These are phyloP conservation scores for Yamadazyma dushanensis DNA, from an alignment of 1,139 yeast species.

Conservation along the genomic window DNA sequence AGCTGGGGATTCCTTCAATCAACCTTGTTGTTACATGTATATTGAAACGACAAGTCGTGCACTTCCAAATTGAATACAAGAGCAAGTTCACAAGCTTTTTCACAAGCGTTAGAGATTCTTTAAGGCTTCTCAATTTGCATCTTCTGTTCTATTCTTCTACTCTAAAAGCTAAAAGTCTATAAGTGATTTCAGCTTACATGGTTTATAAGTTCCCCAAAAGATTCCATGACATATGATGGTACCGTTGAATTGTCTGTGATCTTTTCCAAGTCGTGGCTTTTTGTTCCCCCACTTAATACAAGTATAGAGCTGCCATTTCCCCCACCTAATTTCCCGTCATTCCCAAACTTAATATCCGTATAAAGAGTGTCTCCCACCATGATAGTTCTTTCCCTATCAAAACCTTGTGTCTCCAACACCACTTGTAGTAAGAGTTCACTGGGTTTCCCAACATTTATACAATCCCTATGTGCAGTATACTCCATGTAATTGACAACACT, in stretches of 20 bases:
- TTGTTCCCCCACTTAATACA: slow-evolving; percentile 42
- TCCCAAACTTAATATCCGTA: slow-evolving; percentile 46
- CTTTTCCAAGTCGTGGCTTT: slow-evolving; percentile 22
- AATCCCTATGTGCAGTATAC: slow-evolving; percentile 34
- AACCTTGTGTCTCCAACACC: slow-evolving; percentile 28
- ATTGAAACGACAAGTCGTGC: too few relatives aligned
- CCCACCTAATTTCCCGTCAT: slow-evolving; percentile 37
- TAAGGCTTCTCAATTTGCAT: too few relatives aligned
- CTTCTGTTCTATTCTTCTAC: too few relatives aligned
- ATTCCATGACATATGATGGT: slow-evolving; percentile 32
- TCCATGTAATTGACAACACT: slow-evolving; percentile 42
- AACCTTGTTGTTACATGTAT: too few relatives aligned
- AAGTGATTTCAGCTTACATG: too few relatives aligned
- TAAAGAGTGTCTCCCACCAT: slow-evolving; percentile 48
- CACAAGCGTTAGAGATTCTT: too few relatives aligned
- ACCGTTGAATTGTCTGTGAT: slow-evolving; percentile 20
- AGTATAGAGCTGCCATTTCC: slow-evolving; percentile 33
- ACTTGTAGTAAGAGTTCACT: slow-evolving; percentile 31
- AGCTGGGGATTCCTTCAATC: too few relatives aligned
- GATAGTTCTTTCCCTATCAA: slow-evolving; percentile 28
- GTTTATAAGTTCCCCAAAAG: slow-evolving; percentile 23
- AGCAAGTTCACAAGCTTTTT: too few relatives aligned
- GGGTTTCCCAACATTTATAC: slow-evolving; percentile 42
- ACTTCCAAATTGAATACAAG: too few relatives aligned
- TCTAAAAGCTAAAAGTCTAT: too few relatives aligned